Base-by-base conservation (phyloP, 2,329 filamentous ascomycete genomes). In the Fusarium nisikadoi region DNA sequence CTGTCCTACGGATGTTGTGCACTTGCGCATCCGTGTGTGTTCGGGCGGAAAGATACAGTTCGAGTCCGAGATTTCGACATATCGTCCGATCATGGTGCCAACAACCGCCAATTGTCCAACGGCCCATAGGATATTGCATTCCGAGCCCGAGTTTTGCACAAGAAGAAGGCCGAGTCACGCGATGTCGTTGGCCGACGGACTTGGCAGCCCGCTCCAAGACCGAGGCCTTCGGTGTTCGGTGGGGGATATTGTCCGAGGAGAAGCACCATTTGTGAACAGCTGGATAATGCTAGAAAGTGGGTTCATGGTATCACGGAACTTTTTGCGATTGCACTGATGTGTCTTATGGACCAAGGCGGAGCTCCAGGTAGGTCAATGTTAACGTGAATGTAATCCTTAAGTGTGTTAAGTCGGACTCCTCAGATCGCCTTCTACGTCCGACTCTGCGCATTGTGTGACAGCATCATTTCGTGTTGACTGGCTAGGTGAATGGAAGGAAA, bases 141-240 rank as follows among this genome's bases (percentile, higher is more conserved):
- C 31, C 53, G 39, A 56, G 31, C 6, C 14, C 23, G 53, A 27
- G 23, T 4, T 25, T 9, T 9, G n/a, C 27, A n/a, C 10, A 43
- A 25, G 13, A 23, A 23, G 38, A 55, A 25, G 39, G 6, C 39
- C n/a, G 53, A n/a, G 25, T 35, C 14, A 25, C 8, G 19, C 14
- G 13, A 35, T 25, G 3, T 23, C 20, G 29, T 33, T 56, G 29
- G 31, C 23, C 39, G 31, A 14, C 39, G 53, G 53, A 56, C 29
- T 35, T n/a, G 29, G 29, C 19, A 33, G 19, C 29, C 8, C 19
- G 17, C 23, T 17, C 19, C 46, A 16, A 47, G 39, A 9, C 53
- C 53, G 41, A 56, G 39, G 17, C 23, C 53, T 47, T 56, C 53
- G 53, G 53, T 19, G 53, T 29, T 56, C 53, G 39, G 53, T n/a